Evolutionary conservation across 306 rosid species (phyloP).

Genomic region (Castanea crenata): DNA sequence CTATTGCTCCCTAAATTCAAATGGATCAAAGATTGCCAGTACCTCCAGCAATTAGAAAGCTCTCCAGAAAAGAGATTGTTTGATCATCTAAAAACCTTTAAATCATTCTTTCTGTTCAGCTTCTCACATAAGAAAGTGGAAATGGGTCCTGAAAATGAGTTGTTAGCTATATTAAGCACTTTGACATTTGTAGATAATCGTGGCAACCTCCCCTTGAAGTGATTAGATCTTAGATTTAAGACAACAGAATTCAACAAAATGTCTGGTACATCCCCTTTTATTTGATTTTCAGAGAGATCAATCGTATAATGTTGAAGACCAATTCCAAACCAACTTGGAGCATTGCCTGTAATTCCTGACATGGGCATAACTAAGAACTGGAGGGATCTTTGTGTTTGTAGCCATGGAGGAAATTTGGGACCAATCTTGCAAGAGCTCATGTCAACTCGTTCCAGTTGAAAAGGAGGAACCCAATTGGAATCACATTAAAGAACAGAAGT

Average conservation of each 20-base stretch:
- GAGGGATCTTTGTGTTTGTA: background rate
- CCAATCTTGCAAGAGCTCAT: conserved; percentile 8
- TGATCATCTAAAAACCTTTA: conserved; percentile 7
- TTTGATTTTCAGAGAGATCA: conserved; percentile 10
- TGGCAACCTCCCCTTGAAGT: background rate
- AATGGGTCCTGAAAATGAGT: too few relatives aligned
- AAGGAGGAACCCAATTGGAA: conserved; percentile 22
- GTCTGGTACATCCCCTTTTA: background rate
- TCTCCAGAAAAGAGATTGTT: conserved; percentile 21
- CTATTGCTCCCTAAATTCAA: conserved; percentile 34
- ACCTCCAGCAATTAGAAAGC: conserved; percentile 27
- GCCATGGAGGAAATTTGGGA: conserved; percentile 17
- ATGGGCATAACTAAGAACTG: background rate
- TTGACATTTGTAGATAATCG: too few relatives aligned
- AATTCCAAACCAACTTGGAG: conserved; percentile 20
- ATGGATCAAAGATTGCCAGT: conserved; percentile 36
- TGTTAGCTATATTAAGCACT: too few relatives aligned
- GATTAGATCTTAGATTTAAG: too few relatives aligned
- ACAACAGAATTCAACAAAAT: background rate
- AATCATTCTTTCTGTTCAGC: too few relatives aligned
- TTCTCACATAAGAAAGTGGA: too few relatives aligned
- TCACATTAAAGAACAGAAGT: background rate
- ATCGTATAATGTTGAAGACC: background rate
- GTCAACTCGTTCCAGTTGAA: background rate
- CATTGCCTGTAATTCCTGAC: conserved; percentile 1